phyloP scores from a whole-genome alignment of 2,329 filamentous ascomycete species.

The Exophiala lecanii-corni region DNA sequence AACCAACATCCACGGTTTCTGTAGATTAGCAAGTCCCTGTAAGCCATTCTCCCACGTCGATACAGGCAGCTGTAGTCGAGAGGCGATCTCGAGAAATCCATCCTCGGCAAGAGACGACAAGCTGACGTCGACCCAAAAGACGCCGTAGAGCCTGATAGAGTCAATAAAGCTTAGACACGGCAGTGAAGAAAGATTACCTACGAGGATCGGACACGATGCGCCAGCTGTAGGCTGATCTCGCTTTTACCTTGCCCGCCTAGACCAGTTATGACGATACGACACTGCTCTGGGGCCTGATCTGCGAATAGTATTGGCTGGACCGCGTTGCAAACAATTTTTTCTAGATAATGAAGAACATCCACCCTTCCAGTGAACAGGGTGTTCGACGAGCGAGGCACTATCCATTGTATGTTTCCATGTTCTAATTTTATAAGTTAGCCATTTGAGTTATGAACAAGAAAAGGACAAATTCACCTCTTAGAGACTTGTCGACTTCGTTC shows the following conservation, averaged over 20 bases:
- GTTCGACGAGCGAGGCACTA: conserved; percentile 23
- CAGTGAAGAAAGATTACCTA: conserved; percentile 13
- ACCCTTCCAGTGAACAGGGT: conserved; percentile 26
- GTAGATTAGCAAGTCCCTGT: conserved; percentile 12
- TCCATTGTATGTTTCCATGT: too few relatives aligned
- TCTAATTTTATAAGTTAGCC: too few relatives aligned
- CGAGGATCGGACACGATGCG: conserved; percentile 24
- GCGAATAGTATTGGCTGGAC: conserved; percentile 9
- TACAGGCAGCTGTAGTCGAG: conserved; percentile 17
- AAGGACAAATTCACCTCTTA: too few relatives aligned
- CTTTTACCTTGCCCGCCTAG: conserved; percentile 33
- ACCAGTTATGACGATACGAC: conserved; percentile 29
- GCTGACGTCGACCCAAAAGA: conserved; percentile 36
- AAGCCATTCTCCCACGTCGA: conserved; percentile 22
- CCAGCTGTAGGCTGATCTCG: conserved; percentile 30
- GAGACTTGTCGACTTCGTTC: too few relatives aligned
- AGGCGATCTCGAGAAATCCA: conserved; percentile 27
- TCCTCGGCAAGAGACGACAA: conserved; percentile 23
- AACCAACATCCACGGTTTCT: conserved; percentile 19
- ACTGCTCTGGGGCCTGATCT: conserved; percentile 11
- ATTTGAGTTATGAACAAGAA: too few relatives aligned
- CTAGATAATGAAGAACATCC: conserved; percentile 19
- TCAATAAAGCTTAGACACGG: too few relatives aligned
- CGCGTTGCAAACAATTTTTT: conserved; percentile 11
- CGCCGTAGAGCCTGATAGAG: conserved; percentile 33